Evolutionary conservation across 1,284 basidiomycete genomes (phyloP).

Genomic region (Microbotryum intermedium): DNA sequence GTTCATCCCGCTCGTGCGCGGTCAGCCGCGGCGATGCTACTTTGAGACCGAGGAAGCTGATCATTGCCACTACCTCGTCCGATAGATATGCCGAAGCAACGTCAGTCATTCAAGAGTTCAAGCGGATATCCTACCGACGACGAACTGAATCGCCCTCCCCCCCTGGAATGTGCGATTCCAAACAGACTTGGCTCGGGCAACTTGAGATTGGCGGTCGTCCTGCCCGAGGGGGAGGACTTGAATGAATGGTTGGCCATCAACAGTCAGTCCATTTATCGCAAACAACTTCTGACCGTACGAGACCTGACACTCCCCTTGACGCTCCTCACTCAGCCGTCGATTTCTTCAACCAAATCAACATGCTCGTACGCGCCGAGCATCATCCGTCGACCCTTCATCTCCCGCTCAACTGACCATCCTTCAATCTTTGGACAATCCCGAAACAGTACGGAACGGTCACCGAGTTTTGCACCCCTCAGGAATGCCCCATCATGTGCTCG

Average conservation of each 20-base stretch:
- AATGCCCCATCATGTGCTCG: conserved; percentile 99
- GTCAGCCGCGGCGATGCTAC: not conserved
- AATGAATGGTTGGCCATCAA: conserved; percentile 97
- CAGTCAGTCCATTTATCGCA: conserved; percentile 53
- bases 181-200: conserved; percentile 67
- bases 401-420: not conserved
- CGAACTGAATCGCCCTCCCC: not conserved
- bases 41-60: not conserved
- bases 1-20: not conserved
- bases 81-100: conserved; percentile 35
- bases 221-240: conserved; percentile 87
- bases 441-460: conserved; percentile 75
- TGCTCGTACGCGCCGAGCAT: conserved; percentile 19
- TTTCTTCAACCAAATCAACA: conserved; percentile 37
- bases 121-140: not conserved
- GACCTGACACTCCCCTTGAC: not conserved
- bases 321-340: conserved; percentile 30
- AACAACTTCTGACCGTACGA: not conserved
- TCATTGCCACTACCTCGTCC: too few relatives aligned
- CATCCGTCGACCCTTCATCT: not conserved
- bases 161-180: not conserved
- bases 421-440: not conserved
- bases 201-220: conserved; percentile 72
- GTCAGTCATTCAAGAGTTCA: not conserved
- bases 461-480: conserved; percentile 88